Evolutionary conservation across 2,329 filamentous ascomycete genomes (phyloP).

Genomic region (Fusarium haematococcum): DNA sequence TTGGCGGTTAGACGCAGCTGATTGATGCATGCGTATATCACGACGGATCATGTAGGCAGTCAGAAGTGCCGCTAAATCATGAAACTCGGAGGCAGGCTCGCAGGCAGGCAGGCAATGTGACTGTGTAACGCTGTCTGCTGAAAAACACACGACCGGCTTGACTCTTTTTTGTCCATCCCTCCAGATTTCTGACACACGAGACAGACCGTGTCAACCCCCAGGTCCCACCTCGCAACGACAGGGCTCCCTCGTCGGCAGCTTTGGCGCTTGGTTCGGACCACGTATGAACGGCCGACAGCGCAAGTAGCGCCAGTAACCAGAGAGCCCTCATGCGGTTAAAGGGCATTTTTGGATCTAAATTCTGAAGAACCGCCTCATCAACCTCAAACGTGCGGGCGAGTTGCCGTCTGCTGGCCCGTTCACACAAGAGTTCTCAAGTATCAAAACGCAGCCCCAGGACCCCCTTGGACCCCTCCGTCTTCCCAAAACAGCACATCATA

Average conservation of each 20-base stretch:
- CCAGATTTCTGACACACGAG: conserved; percentile 39
- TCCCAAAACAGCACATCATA: conserved; percentile 1
- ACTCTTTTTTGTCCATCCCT: conserved; percentile 7
- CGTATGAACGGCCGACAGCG: conserved; percentile 4
- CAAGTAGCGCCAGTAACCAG: conserved; percentile 12
- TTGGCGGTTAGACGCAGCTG: background rate
- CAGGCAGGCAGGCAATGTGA: background rate
- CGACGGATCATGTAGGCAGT: background rate
- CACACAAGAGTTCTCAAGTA: background rate
- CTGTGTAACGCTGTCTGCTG: conserved; percentile 10
- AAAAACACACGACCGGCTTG: conserved; percentile 10
- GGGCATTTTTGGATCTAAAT: conserved; percentile 22
- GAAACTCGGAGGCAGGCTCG: conserved; percentile 11
- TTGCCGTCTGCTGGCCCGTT: conserved; percentile 33
- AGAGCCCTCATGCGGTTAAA: conserved; percentile 13
- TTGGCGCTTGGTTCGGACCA: conserved; percentile 27
- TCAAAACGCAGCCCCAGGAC: background rate
- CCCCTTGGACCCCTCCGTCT: background rate
- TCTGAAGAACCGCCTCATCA: conserved; percentile 56
- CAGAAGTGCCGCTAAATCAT: conserved; percentile 16
- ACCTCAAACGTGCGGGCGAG: conserved; percentile 61
- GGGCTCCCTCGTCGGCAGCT: conserved; percentile 30
- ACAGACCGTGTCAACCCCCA: conserved; percentile 16
- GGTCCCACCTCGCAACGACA: conserved; percentile 30
- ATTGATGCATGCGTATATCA: background rate